phyloP scores from a whole-genome alignment of 495 filamentous ascomycete genomes.

The Mycothermus thermophilus region DNA sequence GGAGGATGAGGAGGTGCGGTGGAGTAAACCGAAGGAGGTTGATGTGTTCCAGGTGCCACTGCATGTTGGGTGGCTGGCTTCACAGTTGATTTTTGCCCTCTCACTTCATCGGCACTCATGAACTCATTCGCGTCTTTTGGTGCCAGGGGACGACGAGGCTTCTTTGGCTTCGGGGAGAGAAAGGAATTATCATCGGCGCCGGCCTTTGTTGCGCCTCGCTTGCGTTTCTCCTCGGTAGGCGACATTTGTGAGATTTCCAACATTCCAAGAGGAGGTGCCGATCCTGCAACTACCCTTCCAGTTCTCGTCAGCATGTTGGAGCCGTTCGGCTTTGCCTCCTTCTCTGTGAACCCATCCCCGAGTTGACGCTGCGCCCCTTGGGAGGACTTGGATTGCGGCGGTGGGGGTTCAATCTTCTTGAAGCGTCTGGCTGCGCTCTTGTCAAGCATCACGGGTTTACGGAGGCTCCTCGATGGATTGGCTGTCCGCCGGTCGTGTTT shows the following conservation, averaged over 20 bases:
- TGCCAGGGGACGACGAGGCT: background rate
- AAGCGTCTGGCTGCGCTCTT: constrained; percentile 6
- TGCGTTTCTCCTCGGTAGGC: constrained; percentile 1
- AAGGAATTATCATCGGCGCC: constrained; percentile 9
- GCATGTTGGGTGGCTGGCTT: no score
- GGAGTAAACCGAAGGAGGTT: no score
- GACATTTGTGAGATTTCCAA: constrained; percentile 10
- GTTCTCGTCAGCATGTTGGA: constrained; percentile 4
- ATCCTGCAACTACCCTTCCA: no score
- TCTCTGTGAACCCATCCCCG: constrained; percentile 16
- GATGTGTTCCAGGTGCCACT: no score
- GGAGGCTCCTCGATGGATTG: constrained; percentile 1
- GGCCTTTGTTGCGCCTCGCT: background rate
- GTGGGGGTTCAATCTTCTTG: constrained; percentile 7
- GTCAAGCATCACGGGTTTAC: constrained; percentile 12
- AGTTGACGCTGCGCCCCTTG: no score
- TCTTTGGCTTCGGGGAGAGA: background rate
- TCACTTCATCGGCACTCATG: no score
- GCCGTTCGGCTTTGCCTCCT: constrained; percentile 12
- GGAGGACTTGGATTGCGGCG: background rate
- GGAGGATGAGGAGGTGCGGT: no score
- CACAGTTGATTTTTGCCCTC: background rate
- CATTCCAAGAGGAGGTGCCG: constrained; percentile 4
- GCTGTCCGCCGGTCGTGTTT: constrained; percentile 1
- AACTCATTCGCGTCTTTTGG: background rate